Base-by-base conservation (phyloP, 305 asterid species). In the Lippia alba region DNA sequence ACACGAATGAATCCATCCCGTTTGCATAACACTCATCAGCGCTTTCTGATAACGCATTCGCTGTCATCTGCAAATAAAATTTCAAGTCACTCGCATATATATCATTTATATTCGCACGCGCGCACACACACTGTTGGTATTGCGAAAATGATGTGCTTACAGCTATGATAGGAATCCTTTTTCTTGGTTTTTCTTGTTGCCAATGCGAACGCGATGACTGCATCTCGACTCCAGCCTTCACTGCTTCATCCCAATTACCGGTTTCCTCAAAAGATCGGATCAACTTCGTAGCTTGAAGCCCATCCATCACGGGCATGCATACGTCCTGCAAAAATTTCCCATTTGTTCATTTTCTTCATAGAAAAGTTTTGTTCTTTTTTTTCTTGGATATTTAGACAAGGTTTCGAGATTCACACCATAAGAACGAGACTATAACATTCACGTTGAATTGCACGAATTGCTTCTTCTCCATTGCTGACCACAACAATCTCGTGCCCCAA, bases 281-380 rank as follows among this genome's bases (percentile, higher is more conserved):
- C 66, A 85, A 54, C 75, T 86, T 78, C 16, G 91, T 85, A 8
- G 93, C 89, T 78, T 85, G 82, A 66, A 83, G 85, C 14, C 93
- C 93, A 76, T 85, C 87, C 93, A 87, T 83, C 61, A 79, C 89
- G 16, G 93, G 93, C 93, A 87, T 87, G 80, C 82, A 85, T 41
- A 87, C 89, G 71, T 87, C 93, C 93, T 87, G 71, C 56, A 69
- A 58, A 46, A 34, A 61, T 20, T 34, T 89, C 78, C 74, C 97
- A 88, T 69, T 86, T 87, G 84, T 83, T 89, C 74, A 91, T 78
- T 74, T 79, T 91, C 61, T 89, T 94, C 60, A 86, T 83, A 14
- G 90, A 91, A 79, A 14, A 97, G 97, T 79, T 94, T 94, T 55
- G 1, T 24, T 3, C 3, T 24, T 24, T 24, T 24, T 24, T 24